Percentiles rank a stretch among this genome's conserved stretches.
phyloP scores from a whole-genome alignment of 78 protist genomes.

The Dictyostelium firmibasis region DNA sequence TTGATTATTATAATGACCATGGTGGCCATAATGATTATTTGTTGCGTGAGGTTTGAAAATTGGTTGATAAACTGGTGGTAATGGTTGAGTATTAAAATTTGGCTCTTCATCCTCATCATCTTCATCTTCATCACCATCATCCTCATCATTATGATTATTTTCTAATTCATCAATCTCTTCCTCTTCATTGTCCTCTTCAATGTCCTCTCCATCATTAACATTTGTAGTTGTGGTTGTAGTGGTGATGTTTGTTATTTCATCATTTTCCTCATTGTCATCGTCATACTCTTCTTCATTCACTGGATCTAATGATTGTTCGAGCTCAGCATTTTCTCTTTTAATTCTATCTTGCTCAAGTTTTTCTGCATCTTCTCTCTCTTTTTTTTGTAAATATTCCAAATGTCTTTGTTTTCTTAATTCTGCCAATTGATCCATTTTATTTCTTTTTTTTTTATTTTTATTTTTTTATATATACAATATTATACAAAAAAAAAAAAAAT shows the following conservation, averaged over 20 bases:
- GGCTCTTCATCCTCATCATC: neutral
- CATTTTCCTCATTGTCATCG: neutral
- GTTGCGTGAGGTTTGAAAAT: neutral
- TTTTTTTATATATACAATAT: neutral
- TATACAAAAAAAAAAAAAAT: neutral
- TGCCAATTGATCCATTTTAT: slow-evolving; percentile 24
- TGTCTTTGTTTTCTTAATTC: slow-evolving; percentile 40
- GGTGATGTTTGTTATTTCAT: neutral
- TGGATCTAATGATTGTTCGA: neutral
- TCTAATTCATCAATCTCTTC: neutral
- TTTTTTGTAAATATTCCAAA: slow-evolving; percentile 24
- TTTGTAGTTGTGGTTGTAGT: neutral
- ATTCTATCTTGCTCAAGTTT: neutral
- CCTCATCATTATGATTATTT: neutral
- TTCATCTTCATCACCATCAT: neutral
- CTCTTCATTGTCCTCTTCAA: neutral
- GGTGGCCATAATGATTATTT: neutral
- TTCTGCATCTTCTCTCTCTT: slow-evolving; percentile 5
- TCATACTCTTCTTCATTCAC: neutral
- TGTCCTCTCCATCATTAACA: neutral
- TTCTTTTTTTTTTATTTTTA: neutral
- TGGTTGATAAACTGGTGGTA: neutral
- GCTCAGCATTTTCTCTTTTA: neutral
- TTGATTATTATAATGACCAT: neutral
- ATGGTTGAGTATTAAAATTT: neutral